Base-by-base conservation (phyloP, 306 rosid species). In the Rosa chinensis region DNA sequence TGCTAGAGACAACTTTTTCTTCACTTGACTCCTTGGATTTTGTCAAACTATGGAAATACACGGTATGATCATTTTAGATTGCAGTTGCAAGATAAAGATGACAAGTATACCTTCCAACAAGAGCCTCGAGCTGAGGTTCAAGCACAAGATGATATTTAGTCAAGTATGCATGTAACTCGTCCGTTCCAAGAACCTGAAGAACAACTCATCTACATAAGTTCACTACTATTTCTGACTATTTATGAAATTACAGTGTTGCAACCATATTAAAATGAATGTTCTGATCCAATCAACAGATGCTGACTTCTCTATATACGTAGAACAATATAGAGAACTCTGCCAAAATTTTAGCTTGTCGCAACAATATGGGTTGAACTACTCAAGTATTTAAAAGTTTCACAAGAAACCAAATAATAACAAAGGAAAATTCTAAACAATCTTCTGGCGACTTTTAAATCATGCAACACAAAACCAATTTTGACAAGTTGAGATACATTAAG, bases 121-220 rank as follows among this genome's bases (percentile, higher is more conserved):
- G 87, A 39, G 86, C 87, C 39, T 87, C 89, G 4, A 87, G 86
- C 59, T 84, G 89, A 71, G 87, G 86, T 77, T 87, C 89, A 47
- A 84, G 89, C 80, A 70, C 86, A 21, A 87, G 74, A 16, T 84
- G 81, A 81, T 84, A 87, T 79, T 87, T 87, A 71, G 82, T 79
- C 83, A 86, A 64, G 77, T 86, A 83, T 45, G 82, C 85, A 67
- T 86, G 79, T 68, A 86, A 79, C 14, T 86, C 89, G 44, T 86
- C 87, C 0, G 89, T 86, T 72, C 89, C 87, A 74, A 86, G 85
- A 77, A 86, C 87, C 87, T 86, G 85, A 72, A 66, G 50, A 64
- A 82, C 28, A 77, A 14, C 7, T 53, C 55, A 35, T 55, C 63
- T 6, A 66, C 48, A 64, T 25, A 80, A 64, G 47, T 44, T 52